A percentile compares a stretch with the other conserved stretches of the same genome.
Evolutionary conservation across 116 monocot genomes (phyloP).

Genomic region (Papilionanthe hybrid): DNA sequence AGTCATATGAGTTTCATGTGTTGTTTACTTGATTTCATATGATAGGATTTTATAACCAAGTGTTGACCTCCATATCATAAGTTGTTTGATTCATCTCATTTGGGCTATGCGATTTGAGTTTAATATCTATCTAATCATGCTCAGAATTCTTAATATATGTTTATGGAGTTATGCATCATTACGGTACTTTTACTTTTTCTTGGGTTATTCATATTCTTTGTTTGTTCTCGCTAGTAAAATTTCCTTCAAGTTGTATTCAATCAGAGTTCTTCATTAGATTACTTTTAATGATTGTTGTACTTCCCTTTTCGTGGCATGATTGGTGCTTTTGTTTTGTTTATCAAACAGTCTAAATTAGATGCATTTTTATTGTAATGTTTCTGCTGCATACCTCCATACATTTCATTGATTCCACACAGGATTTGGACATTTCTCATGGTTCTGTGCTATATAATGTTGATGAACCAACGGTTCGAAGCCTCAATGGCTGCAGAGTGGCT

Average conservation of each 20-base stretch:
- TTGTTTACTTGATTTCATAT: neutral
- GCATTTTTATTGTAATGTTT: neutral
- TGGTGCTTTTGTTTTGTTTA: neutral
- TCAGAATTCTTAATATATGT: neutral
- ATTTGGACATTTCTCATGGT: constrained; percentile 80
- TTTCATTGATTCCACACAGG: constrained; percentile 36
- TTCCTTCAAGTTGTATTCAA: neutral
- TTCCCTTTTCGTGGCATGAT: neutral
- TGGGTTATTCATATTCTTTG: neutral
- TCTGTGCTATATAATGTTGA: constrained; percentile 82
- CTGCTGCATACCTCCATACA: neutral
- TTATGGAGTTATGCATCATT: neutral
- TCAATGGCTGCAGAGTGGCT: constrained; percentile 96
- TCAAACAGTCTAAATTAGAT: neutral
- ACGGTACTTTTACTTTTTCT: neutral
- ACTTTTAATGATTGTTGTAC: neutral
- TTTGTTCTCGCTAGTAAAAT: neutral
- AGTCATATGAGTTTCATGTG: neutral
- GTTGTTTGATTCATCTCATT: neutral
- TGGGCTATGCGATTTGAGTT: neutral
- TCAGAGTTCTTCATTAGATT: neutral
- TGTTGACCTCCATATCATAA: neutral
- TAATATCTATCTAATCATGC: neutral
- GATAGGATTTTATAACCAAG: neutral
- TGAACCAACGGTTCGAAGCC: constrained; percentile 89